Evolutionary conservation across 805 yeast species (phyloP), one percentile per base, ranked within the genome.

Genomic region (Candida hispaniensis): DNA sequence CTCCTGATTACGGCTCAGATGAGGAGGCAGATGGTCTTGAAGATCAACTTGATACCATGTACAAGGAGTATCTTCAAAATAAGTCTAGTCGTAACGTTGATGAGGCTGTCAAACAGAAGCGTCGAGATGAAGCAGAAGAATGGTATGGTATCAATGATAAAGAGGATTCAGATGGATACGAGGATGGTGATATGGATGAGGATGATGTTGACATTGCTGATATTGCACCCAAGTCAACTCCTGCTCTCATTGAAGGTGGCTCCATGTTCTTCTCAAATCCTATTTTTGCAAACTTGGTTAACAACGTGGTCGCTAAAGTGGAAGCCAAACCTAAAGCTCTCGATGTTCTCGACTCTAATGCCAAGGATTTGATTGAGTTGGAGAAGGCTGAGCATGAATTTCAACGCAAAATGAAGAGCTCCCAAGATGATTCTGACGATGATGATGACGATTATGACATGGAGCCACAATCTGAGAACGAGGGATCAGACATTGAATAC

Each of bases 41-140:
- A 50, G 73, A 70, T 7, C 80, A 85, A 59, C 66, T 91, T 40
- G 83, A 86, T 53, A 67, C 65, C 41, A 81, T 85, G 94, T 86
- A 86, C 52, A 60, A 64, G 33, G 63, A 69, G 23, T 83, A 71
- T 54, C 81, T 81, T 52, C 56, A 53, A 30, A 49, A 51, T 29
- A 54, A 51, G 38, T 55, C 60, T 5, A 58, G 53, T 26, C 29
- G 50, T 14, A 69, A 67, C 40, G 67, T 75, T 12, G 69, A 64
- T 42, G 66, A 59, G 44, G 58, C 64, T 19, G 75, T 75, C 12
- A 67, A 69, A 50, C 57, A 61, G 42, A 59, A 64, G 25, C 61
- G 76, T 36, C 70, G 70, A 8, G 59, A 39, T 10, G 60, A 60
- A 34, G 71, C 67, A 28, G 67, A 63, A 30, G 64, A 59, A 12